Conservation (phyloP, 2,329 filamentous ascomycete genomes). For the Ophiostoma pallidulum region DNA sequence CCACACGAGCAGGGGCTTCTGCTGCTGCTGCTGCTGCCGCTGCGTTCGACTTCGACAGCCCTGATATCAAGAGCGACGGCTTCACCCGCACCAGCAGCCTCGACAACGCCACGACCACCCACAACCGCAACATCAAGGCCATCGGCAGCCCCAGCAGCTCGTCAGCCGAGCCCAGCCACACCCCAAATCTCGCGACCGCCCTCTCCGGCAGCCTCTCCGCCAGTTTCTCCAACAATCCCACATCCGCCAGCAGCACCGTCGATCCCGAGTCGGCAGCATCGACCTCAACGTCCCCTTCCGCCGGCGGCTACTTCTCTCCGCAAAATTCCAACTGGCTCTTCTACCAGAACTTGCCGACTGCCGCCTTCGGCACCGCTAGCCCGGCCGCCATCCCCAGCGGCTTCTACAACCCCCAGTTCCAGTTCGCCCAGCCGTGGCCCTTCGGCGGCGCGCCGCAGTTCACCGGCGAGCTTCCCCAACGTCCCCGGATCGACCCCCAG, state of each 20-base stretch:
- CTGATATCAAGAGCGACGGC: constrained; percentile 1
- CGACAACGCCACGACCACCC: background rate
- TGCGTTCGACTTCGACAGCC: background rate
- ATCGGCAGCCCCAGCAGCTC: constrained; percentile 5
- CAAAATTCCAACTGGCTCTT: constrained; percentile 36
- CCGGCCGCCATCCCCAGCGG: constrained; percentile 25
- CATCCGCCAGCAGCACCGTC: constrained; percentile 21
- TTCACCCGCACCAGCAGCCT: constrained; percentile 6
- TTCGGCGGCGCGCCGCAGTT: constrained; percentile 19
- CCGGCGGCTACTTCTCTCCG: constrained; percentile 7
- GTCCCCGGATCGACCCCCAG: constrained; percentile 22
- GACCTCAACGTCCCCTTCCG: background rate
- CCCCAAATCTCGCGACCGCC: background rate
- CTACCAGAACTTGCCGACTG: constrained; percentile 37
- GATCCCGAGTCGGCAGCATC: background rate
- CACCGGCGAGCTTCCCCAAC: constrained; percentile 27
- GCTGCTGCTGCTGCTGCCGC: background rate
- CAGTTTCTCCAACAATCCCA: background rate
- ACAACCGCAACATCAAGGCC: background rate
- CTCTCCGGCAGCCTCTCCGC: constrained; percentile 5
- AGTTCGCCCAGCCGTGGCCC: constrained; percentile 23
- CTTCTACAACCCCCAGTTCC: constrained; percentile 17
- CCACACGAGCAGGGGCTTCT: too few species aligned
- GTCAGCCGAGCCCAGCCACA: too few species aligned
- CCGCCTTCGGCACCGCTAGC: constrained; percentile 27